These are phyloP conservation scores for Colletotrichum liaoningense DNA, from an alignment of 2,329 filamentous ascomycete species.

Conservation along the genomic window DNA sequence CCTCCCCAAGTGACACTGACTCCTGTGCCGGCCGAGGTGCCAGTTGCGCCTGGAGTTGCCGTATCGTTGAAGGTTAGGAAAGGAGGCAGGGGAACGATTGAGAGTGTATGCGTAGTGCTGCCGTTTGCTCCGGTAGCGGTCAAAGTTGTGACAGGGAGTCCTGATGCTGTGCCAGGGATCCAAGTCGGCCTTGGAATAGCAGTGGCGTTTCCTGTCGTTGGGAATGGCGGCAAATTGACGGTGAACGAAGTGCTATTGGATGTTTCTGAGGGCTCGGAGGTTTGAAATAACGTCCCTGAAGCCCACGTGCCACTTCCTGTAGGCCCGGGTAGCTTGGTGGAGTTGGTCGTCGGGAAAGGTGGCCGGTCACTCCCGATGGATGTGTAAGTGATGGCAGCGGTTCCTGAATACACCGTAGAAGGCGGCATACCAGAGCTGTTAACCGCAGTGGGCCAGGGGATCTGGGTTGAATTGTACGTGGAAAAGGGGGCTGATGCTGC, in stretches of 20 bases:
- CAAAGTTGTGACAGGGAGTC: background rate
- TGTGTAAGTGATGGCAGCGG: background rate
- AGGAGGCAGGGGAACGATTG: background rate
- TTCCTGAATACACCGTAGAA: background rate
- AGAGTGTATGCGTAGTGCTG: background rate
- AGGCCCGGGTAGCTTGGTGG: background rate
- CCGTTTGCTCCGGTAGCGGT: background rate
- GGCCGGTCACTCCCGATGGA: background rate
- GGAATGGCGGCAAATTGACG: background rate
- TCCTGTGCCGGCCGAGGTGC: background rate
- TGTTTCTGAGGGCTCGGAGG: slow-evolving; percentile 11
- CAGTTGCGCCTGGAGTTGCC: background rate
- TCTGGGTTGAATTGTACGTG: background rate
- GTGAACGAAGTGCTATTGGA: background rate
- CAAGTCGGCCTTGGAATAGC: background rate
- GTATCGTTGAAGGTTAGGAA: slow-evolving; percentile 3
- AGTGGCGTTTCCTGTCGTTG: slow-evolving; percentile 10
- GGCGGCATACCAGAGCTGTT: background rate
- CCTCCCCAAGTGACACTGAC: background rate
- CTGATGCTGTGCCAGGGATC: background rate
- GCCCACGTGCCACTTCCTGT: slow-evolving; percentile 2
- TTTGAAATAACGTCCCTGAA: slow-evolving; percentile 12
- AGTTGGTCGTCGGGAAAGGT: slow-evolving; percentile 20
- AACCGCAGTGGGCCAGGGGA: background rate
- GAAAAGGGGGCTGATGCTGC: background rate